Evolutionary conservation across 441 rosid species (phyloP).

Genomic region (Gossypium trilobum): DNA sequence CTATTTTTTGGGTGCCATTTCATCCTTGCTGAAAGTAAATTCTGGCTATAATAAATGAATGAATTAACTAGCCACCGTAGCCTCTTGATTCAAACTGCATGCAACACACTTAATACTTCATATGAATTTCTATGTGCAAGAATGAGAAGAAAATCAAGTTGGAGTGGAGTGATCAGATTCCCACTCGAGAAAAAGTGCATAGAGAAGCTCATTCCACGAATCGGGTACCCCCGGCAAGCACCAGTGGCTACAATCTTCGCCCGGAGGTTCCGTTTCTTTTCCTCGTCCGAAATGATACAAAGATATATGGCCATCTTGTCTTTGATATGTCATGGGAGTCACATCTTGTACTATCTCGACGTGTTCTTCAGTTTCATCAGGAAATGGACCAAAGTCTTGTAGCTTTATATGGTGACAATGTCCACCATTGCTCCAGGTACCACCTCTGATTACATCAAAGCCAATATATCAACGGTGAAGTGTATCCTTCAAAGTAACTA

Average conservation of each 20-base stretch:
- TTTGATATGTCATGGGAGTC: constrained; percentile 33
- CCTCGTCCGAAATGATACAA: constrained; percentile 31
- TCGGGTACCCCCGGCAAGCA: constrained; percentile 16
- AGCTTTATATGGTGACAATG: constrained; percentile 48
- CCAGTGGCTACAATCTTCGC: constrained; percentile 17
- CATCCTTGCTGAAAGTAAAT: too few relatives aligned
- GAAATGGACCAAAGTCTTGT: constrained; percentile 33
- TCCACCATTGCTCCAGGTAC: constrained; percentile 53
- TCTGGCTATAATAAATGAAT: not conserved
- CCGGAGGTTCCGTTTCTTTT: not conserved
- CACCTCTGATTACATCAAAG: constrained; percentile 36
- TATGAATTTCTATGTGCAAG: not conserved
- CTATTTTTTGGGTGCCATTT: too few relatives aligned
- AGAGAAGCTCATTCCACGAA: constrained; percentile 10
- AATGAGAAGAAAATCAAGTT: not conserved
- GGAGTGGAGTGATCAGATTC: not conserved
- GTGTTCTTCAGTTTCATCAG: constrained; percentile 23
- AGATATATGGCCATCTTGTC: constrained; percentile 57
- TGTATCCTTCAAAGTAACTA: not conserved
- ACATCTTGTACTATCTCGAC: constrained; percentile 27
- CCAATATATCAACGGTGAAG: not conserved
- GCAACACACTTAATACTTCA: too few relatives aligned
- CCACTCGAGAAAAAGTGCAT: constrained; percentile 7
- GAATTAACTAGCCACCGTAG: not conserved
- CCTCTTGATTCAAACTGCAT: too few relatives aligned